Base-by-base conservation (phyloP, 2,329 filamentous ascomycete genomes). In the Tympanopsis confertula region DNA sequence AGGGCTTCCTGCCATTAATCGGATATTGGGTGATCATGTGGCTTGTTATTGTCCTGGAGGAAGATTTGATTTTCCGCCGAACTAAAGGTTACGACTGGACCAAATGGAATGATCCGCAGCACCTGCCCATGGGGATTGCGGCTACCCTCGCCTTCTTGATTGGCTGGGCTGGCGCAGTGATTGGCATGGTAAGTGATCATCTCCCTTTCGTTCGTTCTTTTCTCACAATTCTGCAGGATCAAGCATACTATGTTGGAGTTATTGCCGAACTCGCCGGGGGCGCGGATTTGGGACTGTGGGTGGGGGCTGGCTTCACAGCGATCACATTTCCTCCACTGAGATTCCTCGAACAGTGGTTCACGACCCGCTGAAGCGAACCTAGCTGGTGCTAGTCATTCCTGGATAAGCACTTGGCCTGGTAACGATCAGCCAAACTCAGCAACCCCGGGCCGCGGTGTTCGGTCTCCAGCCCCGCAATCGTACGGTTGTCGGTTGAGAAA, bases 1-100 rank as follows among this genome's bases (percentile, higher is more conserved):
- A 60, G 38, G 57, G 61, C 39, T 63, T 66, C 39, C 48, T 68
- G 13, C 59, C 62, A 5, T 42, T 67, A 14, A 66, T 68, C 45
- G 59, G 61, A 4, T 66, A 68, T 42, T 67, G 63, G 63, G 47
- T 61, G 5, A 49, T 55, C 15, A 58, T 61, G 26, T 66, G 57
- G 53, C 45, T 65, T 36, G 53, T 55, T 24, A 61, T 66, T 32
- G 49, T 58, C 4, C 35, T 63, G 2, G 52, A 64, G 40, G 58
- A 66, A 42, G 55, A 65, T 32, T 12, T 62, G 13, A 43, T 66
- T 4, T 67, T 67, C 48, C 54, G 57, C 15, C 48, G 57, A 19
- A 43, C 46, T n/a, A 48, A 42, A 30, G 47, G 47, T 1, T 64
- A 58, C 42, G 56, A 63, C 44, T 65, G 62, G 61, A 43, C 53